These are phyloP conservation scores for Neurospora sp. DNA, from an alignment of 495 filamentous ascomycete species.

Conservation along the genomic window DNA sequence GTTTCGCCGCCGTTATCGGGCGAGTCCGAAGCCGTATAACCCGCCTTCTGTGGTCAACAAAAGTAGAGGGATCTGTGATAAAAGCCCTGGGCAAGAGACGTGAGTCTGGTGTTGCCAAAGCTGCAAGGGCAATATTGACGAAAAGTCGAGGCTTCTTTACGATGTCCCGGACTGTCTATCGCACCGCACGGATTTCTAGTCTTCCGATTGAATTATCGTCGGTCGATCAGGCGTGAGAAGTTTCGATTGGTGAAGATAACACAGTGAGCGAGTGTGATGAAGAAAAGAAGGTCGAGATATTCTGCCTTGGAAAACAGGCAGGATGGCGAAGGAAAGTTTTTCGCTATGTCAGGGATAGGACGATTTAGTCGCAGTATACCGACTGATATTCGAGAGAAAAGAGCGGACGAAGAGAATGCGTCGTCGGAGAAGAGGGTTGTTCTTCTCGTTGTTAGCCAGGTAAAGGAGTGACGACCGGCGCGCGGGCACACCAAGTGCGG, in stretches of 20 bases:
- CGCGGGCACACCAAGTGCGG: background rate
- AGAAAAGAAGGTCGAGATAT: background rate
- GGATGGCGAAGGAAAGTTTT: background rate
- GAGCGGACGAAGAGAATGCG: background rate
- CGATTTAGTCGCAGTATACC: background rate
- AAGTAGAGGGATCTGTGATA: background rate
- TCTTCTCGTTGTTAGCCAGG: background rate
- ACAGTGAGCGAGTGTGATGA: background rate
- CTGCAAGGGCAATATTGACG: background rate
- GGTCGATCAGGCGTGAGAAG: background rate
- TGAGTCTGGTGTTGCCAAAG: background rate
- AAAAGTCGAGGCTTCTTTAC: background rate
- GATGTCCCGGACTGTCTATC: background rate
- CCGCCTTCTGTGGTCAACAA: background rate
- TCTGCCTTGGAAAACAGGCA: background rate
- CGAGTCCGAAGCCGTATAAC: background rate
- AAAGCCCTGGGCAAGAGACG: background rate
- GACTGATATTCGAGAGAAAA: background rate
- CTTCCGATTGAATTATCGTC: background rate
- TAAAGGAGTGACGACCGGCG: conserved; percentile 5
- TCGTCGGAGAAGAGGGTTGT: background rate
- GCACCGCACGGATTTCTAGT: background rate
- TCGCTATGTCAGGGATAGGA: background rate
- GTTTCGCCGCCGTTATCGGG: background rate
- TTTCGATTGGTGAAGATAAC: background rate